Evolutionary conservation across 148 eudicot species (phyloP).

Genomic region (Rheum nobile): DNA sequence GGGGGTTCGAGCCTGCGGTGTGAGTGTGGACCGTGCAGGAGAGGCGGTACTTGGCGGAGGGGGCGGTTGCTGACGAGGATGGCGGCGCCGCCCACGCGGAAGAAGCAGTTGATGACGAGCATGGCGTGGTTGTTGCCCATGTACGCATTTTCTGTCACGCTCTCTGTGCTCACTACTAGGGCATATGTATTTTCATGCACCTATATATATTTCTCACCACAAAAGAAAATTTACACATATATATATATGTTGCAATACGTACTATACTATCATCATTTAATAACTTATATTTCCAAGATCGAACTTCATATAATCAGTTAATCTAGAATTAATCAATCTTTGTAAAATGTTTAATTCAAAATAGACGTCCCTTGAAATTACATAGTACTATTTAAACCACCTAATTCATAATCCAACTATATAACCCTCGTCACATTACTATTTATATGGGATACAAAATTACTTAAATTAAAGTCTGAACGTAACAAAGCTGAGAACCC

Average conservation of each 20-base stretch:
- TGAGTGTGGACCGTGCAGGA: conserved; percentile 28
- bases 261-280: too few relatives aligned
- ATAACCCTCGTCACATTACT: too few relatives aligned
- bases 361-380: too few relatives aligned
- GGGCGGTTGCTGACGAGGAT: conserved; percentile 22
- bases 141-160: conserved; percentile 20
- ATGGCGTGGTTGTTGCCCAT: conserved; percentile 20
- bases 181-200: conserved; percentile 23
- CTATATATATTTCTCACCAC: conserved; percentile 12
- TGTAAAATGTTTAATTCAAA: too few relatives aligned
- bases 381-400: too few relatives aligned
- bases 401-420: too few relatives aligned
- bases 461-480: background rate
- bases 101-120: conserved; percentile 27
- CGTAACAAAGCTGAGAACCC: background rate
- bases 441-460: too few relatives aligned
- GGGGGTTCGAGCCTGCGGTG: conserved; percentile 27
- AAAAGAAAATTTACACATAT: background rate
- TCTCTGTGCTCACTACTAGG: conserved; percentile 36
- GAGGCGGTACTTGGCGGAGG: conserved; percentile 24
- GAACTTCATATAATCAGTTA: too few relatives aligned
- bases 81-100: conserved; percentile 37
- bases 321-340: too few relatives aligned
- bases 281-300: too few relatives aligned
- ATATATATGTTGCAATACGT: too few relatives aligned